Conservation (phyloP, 1,139 yeast species). For the Pichia sp. region DNA sequence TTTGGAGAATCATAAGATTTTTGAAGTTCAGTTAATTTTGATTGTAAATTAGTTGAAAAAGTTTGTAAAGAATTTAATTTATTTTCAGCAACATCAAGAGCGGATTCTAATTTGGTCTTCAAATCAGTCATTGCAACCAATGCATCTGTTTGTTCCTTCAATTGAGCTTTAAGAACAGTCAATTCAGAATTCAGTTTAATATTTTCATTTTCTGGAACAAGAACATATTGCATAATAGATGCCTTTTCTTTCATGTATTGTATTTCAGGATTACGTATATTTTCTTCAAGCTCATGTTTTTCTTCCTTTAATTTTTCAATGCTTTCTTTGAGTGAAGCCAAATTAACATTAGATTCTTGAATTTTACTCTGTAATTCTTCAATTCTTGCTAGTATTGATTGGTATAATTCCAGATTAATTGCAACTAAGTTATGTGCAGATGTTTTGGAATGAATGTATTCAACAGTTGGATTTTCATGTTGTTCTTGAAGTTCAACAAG, state of each 20-base stretch:
- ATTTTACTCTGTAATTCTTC: constrained; percentile 5
- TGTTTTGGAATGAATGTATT: constrained; percentile 27
- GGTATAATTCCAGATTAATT: neutral
- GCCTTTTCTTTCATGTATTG: constrained; percentile 27
- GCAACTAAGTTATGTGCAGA: constrained; percentile 24
- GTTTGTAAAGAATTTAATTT: constrained; percentile 17
- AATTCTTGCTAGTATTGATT: neutral
- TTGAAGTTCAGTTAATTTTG: constrained; percentile 3
- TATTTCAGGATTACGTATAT: constrained; percentile 10
- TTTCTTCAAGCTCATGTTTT: neutral
- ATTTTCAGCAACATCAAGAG: constrained; percentile 23
- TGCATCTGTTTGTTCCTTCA: constrained; percentile 2
- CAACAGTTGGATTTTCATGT: constrained; percentile 19
- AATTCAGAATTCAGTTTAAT: constrained; percentile 21
- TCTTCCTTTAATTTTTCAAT: constrained; percentile 8
- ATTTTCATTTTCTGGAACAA: constrained; percentile 28
- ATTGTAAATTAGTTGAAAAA: constrained; percentile 5
- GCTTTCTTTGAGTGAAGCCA: constrained; percentile 1
- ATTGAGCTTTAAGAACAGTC: constrained; percentile 4
- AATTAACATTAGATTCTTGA: constrained; percentile 1
- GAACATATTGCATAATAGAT: constrained; percentile 23
- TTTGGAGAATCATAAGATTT: constrained; percentile 26
- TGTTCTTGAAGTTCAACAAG: constrained; percentile 1
- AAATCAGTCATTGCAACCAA: neutral
- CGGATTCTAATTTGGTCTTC: constrained; percentile 4